phyloP scores from a whole-genome alignment of 106 monocot species.

The Acorus gramineus region DNA sequence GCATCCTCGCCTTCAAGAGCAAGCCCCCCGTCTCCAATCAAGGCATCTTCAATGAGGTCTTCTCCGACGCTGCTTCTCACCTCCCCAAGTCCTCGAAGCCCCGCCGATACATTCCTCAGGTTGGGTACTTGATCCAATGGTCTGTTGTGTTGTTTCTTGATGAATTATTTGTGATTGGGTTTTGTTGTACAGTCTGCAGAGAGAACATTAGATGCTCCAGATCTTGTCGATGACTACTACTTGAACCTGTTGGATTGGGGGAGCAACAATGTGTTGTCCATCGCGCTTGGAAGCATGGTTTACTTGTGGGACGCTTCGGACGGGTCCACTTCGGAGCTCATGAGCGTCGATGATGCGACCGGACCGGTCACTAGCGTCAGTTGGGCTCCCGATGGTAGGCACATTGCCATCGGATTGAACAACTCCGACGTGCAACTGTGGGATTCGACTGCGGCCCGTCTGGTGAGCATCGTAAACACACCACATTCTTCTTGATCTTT shows the following conservation, averaged over 20 bases:
- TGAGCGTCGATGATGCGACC: constrained; percentile 35
- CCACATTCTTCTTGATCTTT: no score
- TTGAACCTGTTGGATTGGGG: constrained; percentile 58
- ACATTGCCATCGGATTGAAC: constrained; percentile 49
- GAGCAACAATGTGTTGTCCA: constrained; percentile 40
- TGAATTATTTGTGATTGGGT: not conserved
- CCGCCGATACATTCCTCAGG: constrained; percentile 57
- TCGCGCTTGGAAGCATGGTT: constrained; percentile 42
- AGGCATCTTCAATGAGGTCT: constrained; percentile 8
- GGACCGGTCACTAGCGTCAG: constrained; percentile 69
- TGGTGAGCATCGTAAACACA: constrained; percentile 1
- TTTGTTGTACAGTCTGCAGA: constrained; percentile 24
- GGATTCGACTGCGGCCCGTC: constrained; percentile 33
- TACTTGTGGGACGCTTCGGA: constrained; percentile 46
- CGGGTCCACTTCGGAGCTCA: constrained; percentile 39
- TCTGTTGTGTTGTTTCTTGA: not conserved
- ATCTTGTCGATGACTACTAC: constrained; percentile 46
- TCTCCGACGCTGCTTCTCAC: constrained; percentile 5
- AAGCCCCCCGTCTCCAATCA: constrained; percentile 17
- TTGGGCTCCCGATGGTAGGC: constrained; percentile 66
- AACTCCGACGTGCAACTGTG: constrained; percentile 51
- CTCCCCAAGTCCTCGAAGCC: constrained; percentile 24
- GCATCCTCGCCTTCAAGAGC: constrained; percentile 47
- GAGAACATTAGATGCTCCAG: constrained; percentile 49
- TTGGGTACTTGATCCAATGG: not conserved